Evolutionary conservation across 169 alveolate species (phyloP).

Genomic region (Eimeria sp.): DNA sequence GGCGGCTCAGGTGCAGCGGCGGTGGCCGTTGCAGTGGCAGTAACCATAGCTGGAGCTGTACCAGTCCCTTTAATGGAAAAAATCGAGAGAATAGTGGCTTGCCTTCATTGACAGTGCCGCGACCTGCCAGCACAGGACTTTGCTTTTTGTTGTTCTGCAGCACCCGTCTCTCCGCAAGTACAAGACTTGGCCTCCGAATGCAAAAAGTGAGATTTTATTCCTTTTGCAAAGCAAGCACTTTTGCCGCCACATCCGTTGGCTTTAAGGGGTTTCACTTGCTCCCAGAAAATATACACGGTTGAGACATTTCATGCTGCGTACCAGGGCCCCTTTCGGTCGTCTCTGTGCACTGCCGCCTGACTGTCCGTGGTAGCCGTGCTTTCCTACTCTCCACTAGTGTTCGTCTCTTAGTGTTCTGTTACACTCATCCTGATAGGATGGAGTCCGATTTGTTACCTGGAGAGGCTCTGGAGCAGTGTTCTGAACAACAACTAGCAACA

Average conservation of each 20-base stretch:
- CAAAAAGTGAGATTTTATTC: conserved; percentile 19
- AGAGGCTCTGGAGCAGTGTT: background rate
- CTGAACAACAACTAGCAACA: background rate
- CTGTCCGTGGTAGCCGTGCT: background rate
- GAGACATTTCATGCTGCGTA: background rate
- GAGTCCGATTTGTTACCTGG: background rate
- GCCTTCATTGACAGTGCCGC: background rate
- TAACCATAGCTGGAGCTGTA: background rate
- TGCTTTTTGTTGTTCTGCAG: conserved; percentile 15
- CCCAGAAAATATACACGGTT: too few species aligned
- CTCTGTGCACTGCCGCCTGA: background rate
- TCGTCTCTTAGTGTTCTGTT: background rate
- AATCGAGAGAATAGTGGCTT: background rate
- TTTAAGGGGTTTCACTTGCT: background rate
- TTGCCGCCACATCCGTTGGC: background rate
- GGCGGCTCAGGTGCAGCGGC: background rate
- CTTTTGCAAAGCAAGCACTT: background rate
- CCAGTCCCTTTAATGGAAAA: background rate
- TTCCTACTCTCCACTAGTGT: background rate
- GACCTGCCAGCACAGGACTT: background rate
- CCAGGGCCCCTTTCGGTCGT: background rate
- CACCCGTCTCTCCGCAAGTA: conserved; percentile 60
- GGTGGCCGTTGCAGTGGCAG: background rate
- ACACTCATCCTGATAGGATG: background rate
- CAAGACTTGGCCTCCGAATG: conserved; percentile 63